Evolutionary conservation across 306 rosid species (phyloP).

Genomic region (Cucurbita argyrosperma): DNA sequence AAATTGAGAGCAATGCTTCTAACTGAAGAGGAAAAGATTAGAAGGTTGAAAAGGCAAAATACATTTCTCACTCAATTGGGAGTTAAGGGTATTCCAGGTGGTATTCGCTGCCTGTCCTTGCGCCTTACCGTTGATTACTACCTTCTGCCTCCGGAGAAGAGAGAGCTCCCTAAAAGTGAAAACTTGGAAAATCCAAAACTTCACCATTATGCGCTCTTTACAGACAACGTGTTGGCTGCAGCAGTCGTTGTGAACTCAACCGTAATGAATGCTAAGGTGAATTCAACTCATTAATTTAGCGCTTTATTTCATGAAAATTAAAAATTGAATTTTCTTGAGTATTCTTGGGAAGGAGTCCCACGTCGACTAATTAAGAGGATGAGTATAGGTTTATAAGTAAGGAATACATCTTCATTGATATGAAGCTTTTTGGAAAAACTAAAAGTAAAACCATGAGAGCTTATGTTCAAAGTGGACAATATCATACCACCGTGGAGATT

Average conservation of each 20-base stretch:
- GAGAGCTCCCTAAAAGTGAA: conserved; percentile 68
- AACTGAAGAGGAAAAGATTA: conserved; percentile 76
- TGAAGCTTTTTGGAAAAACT: no score
- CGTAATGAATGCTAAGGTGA: conserved; percentile 70
- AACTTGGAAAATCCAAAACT: conserved; percentile 67
- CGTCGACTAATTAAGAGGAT: no score
- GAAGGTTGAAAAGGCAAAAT: conserved; percentile 81
- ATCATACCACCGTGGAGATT: no score
- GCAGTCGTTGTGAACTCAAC: conserved; percentile 89
- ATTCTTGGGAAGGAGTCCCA: no score
- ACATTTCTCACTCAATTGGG: conserved; percentile 87
- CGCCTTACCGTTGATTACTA: conserved; percentile 79
- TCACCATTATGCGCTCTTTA: conserved; percentile 81
- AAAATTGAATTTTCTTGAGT: neutral
- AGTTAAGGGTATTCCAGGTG: conserved; percentile 87
- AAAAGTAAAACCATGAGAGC: no score
- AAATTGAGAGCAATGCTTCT: conserved; percentile 91
- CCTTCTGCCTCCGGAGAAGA: conserved; percentile 69
- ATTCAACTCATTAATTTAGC: neutral
- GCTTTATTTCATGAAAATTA: neutral
- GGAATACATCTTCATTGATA: no score
- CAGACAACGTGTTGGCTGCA: conserved; percentile 96
- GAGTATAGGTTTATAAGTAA: no score
- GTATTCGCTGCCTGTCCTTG: conserved; percentile 81
- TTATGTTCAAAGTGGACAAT: no score